Conservation (phyloP, 2,329 filamentous ascomycete species). For the Fusarium oligoseptatum region DNA sequence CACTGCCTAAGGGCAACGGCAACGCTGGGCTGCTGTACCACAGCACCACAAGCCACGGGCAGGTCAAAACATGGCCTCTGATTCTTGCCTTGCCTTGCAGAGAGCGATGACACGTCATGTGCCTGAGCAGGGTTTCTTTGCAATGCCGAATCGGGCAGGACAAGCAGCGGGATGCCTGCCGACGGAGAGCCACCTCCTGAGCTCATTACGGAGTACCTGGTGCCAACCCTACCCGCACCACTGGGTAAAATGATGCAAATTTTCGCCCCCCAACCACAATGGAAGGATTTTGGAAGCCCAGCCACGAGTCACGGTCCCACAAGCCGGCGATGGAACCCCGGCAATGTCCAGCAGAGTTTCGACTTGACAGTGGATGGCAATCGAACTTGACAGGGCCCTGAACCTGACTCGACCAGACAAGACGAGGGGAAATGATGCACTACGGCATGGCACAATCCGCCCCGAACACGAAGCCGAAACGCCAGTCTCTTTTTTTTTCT, state of each 20-base stretch:
- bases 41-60: neutral
- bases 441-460: constrained; percentile 3
- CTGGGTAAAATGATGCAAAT: constrained; percentile 47
- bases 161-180: constrained; percentile 28
- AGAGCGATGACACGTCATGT: constrained; percentile 44
- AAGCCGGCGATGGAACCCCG: constrained; percentile 26
- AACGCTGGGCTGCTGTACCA: constrained; percentile 10
- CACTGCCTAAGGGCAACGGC: constrained; percentile 38
- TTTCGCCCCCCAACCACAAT: constrained; percentile 42
- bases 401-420: constrained; percentile 14
- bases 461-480: constrained; percentile 36
- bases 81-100: neutral
- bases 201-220: constrained; percentile 31
- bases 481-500: neutral
- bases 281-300: constrained; percentile 46
- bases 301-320: constrained; percentile 38
- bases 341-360: constrained; percentile 17
- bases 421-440: constrained; percentile 17
- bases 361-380: constrained; percentile 23
- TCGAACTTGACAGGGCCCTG: constrained; percentile 30
- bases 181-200: constrained; percentile 21
- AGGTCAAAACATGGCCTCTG: constrained; percentile 13
- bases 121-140: constrained; percentile 46
- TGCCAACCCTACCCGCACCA: constrained; percentile 31
- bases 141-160: constrained; percentile 42